phyloP scores from a whole-genome alignment of 495 filamentous ascomycete genomes.

The Pyronema omphalodes region DNA sequence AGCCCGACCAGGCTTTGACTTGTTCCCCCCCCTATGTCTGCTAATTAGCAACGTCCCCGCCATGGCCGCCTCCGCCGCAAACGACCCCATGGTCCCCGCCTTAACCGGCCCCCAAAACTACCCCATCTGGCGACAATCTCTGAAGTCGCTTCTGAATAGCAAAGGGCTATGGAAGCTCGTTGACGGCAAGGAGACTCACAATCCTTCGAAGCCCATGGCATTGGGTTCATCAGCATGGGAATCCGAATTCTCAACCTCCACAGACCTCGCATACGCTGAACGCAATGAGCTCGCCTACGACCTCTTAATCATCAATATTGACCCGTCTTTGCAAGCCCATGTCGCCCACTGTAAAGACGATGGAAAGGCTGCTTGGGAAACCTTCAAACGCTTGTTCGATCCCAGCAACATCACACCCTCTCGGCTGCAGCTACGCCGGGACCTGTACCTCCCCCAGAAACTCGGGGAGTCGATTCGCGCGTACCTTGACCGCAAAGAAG shows the following conservation, averaged over 20 bases:
- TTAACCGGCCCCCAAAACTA: constrained; percentile 2
- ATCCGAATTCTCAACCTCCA: neutral
- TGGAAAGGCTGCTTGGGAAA: constrained; percentile 5
- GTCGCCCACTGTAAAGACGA: neutral
- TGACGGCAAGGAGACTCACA: neutral
- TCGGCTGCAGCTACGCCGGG: constrained; percentile 1
- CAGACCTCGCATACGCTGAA: neutral
- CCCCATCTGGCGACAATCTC: neutral
- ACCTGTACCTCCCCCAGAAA: neutral
- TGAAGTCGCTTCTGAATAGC: constrained; percentile 5
- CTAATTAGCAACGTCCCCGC: too few species aligned
- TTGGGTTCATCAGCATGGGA: neutral
- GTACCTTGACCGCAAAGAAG: constrained; percentile 1
- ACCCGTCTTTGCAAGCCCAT: neutral
- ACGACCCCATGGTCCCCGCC: too few species aligned
- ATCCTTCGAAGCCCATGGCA: neutral
- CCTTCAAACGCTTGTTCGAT: constrained; percentile 3
- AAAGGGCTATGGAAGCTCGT: constrained; percentile 3
- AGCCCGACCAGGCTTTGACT: too few species aligned
- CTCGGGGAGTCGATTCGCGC: neutral
- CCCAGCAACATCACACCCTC: neutral
- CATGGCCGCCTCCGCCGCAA: too few species aligned
- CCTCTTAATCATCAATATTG: neutral
- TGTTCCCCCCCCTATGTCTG: too few species aligned
- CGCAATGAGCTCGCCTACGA: constrained; percentile 5